Base-by-base conservation (phyloP, 2,329 filamentous ascomycete species). In the Scedosporium boydii region DNA sequence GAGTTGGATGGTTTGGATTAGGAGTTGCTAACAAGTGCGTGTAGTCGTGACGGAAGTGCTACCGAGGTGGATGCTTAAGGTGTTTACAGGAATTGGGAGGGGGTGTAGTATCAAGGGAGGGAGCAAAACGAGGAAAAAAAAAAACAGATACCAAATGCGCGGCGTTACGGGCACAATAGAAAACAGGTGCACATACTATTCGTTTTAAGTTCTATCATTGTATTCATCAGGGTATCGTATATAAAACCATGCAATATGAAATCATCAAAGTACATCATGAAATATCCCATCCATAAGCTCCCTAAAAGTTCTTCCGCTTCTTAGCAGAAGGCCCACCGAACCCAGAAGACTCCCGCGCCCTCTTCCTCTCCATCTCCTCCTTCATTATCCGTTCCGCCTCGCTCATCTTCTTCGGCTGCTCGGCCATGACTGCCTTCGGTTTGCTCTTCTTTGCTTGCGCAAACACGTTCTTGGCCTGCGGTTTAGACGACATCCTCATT, bases 381-480 rank as follows among this genome's bases (percentile, higher is more conserved):
- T 88, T 90, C 92, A 96, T 96, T 69, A 95, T 96, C 61, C 88
- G 83, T 75, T 93, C 91, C 3, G 87, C 88, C 71, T 96, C 91
- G 69, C 89, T 93, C 83, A 96, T 93, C 69, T 90, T 95, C 79
- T 90, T 91, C 1, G 86, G 87, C 62, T 82, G 82, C 65, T 85
- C 85, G 3, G 83, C 75, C 10, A 79, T 81, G 38, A 76, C 68
- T 77, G 91, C 93, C 70, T 82, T 83, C 6, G 60, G 26, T 48
- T 61, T 61, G 41, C 62, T 63, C 63, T 66, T 66, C 59, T 65
- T 65, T 53, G 63, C 57, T 41, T 64, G 64, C 7, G 65, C 64
- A 67, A 96, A 95, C 0, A 95, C 89, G 66, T 93, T 93, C 74
- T 91, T 91, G 1, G 84, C 78, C 68, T 88, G 89, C 7, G 82